These are phyloP conservation scores for Metarhizium album DNA, from an alignment of 2,329 filamentous ascomycete genomes.

Conservation along the genomic window DNA sequence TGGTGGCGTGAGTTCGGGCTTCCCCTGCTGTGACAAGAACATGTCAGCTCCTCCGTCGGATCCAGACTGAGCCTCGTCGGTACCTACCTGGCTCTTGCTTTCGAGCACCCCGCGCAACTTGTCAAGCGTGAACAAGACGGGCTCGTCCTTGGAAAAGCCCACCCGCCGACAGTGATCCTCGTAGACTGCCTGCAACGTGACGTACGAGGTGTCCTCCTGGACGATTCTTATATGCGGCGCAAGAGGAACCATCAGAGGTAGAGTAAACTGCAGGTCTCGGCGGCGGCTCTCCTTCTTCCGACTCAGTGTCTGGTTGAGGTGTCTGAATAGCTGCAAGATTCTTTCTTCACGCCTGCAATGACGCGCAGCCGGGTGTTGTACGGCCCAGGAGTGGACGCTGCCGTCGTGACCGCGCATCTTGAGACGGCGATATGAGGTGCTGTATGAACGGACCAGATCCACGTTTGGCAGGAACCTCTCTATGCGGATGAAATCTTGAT, in stretches of 20 bases:
- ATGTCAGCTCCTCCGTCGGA: not conserved
- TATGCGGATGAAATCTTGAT: constrained; percentile 95
- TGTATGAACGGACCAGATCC: constrained; percentile 81
- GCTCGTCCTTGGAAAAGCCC: constrained; percentile 86
- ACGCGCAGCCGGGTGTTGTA: constrained; percentile 87
- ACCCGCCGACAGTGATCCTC: constrained; percentile 90
- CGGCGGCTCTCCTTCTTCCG: constrained; percentile 93
- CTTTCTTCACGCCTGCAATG: constrained; percentile 91
- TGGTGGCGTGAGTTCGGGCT: constrained; percentile 56
- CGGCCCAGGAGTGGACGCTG: constrained; percentile 90
- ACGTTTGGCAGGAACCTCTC: constrained; percentile 94
- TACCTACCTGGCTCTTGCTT: constrained; percentile 48
- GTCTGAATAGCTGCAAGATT: constrained; percentile 90
- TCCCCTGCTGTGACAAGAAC: constrained; percentile 40
- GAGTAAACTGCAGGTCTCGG: constrained; percentile 88
- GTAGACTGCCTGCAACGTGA: constrained; percentile 88
- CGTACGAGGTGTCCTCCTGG: constrained; percentile 88
- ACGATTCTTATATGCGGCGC: constrained; percentile 92
- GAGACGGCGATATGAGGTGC: constrained; percentile 81
- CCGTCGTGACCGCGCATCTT: constrained; percentile 97
- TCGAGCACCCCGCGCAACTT: constrained; percentile 72
- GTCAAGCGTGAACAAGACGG: constrained; percentile 89
- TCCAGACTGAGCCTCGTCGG: not conserved
- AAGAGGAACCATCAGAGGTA: constrained; percentile 90
- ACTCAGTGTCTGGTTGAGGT: constrained; percentile 84